Evolutionary conservation across 148 eudicot species (phyloP).

Genomic region (Fagopyrum homotropicum): DNA sequence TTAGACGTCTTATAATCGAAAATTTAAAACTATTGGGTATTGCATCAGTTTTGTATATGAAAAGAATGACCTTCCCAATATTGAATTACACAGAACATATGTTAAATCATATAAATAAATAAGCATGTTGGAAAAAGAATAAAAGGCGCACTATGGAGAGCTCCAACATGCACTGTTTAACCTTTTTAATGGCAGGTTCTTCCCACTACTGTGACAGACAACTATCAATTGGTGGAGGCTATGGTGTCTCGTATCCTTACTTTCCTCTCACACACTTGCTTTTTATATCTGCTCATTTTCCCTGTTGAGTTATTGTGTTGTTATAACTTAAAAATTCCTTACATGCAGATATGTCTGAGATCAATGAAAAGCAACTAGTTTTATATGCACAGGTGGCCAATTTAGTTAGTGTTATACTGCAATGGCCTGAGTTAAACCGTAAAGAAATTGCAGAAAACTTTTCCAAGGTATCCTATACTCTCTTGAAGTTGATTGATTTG

Average conservation of each 20-base stretch:
- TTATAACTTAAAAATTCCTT: slow-evolving; percentile 30
- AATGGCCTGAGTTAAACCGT: slow-evolving; percentile 48
- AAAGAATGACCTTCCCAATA: not conserved
- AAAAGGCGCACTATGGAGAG: not conserved
- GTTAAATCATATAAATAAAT: not conserved
- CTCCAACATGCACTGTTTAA: not conserved
- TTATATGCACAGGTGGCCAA: slow-evolving; percentile 98
- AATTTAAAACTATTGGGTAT: not conserved
- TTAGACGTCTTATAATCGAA: not conserved
- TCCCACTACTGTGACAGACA: slow-evolving; percentile 54
- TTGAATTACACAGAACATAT: not conserved
- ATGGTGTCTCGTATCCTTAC: slow-evolving; percentile 93
- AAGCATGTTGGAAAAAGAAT: too few species aligned
- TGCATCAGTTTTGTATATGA: not conserved
- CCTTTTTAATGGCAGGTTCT: slow-evolving; percentile 36
- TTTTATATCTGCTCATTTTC: not conserved
- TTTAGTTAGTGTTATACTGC: slow-evolving; percentile 63
- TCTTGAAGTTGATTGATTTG: not conserved
- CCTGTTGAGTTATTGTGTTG: slow-evolving; percentile 5
- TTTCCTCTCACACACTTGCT: not conserved
- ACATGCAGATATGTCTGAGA: slow-evolving; percentile 62
- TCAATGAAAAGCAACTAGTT: slow-evolving; percentile 68
- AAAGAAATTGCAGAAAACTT: slow-evolving; percentile 82
- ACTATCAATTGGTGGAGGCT: slow-evolving; percentile 63
- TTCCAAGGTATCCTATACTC: slow-evolving; percentile 56